phyloP scores from a whole-genome alignment of 345 rosid species.

The Gossypium rotundifolium region DNA sequence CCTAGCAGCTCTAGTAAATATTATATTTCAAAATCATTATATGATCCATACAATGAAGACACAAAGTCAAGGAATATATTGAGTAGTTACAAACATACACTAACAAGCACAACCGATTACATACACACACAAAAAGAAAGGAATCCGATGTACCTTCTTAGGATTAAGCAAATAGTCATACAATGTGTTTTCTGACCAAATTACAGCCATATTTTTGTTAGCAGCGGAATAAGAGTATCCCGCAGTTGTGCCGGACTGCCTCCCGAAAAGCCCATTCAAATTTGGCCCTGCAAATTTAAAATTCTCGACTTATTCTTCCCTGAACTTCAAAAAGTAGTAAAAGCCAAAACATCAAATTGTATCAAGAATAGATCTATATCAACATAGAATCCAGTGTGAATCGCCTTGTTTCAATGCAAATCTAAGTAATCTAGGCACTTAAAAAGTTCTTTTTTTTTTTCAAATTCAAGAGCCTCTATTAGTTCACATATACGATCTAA shows the following conservation, averaged over 20 bases:
- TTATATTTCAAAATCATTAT: neutral
- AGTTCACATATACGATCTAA: neutral
- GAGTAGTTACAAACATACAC: neutral
- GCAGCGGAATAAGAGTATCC: slow-evolving; percentile 87
- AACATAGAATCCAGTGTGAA: neutral
- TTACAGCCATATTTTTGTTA: slow-evolving; percentile 79
- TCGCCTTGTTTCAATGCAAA: slow-evolving; percentile 1
- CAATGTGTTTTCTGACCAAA: slow-evolving; percentile 67
- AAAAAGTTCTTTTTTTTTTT: neutral
- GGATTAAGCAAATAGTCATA: slow-evolving; percentile 83
- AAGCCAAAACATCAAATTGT: neutral
- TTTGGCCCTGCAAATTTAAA: slow-evolving; percentile 57
- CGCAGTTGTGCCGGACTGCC: slow-evolving; percentile 74
- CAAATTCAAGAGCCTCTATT: neutral
- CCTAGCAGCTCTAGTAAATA: neutral
- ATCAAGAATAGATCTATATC: neutral
- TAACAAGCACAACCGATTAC: neutral
- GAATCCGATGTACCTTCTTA: slow-evolving; percentile 47
- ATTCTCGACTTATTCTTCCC: neutral
- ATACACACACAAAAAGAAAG: too few relatives aligned
- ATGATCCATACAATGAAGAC: neutral
- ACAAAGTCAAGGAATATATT: neutral
- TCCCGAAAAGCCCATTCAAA: slow-evolving; percentile 76
- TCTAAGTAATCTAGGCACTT: neutral
- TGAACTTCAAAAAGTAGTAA: neutral